These are phyloP conservation scores for Barnettozyma populi DNA, from an alignment of 805 yeast genomes.

Conservation along the genomic window DNA sequence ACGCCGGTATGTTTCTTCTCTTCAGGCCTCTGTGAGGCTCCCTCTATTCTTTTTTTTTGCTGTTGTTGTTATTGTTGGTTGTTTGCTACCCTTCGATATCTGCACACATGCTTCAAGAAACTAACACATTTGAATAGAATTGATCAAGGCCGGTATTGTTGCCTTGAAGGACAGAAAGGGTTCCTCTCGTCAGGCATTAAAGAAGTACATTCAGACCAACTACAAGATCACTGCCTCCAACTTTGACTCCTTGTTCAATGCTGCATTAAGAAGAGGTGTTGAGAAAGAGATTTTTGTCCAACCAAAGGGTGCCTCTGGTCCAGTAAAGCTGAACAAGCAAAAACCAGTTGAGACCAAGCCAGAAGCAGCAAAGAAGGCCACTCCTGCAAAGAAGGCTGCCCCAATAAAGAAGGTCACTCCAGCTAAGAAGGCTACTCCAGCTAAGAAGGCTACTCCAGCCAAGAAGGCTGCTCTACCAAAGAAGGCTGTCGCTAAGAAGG, in stretches of 20 bases:
- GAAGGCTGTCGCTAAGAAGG: constrained; percentile 21
- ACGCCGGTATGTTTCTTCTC: constrained; percentile 20
- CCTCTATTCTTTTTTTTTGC: neutral
- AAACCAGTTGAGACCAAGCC: constrained; percentile 21
- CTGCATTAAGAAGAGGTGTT: constrained; percentile 78
- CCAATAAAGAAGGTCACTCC: constrained; percentile 13
- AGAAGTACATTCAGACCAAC: constrained; percentile 70
- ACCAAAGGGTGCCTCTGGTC: constrained; percentile 89
- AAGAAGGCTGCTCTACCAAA: constrained; percentile 25
- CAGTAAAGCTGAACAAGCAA: constrained; percentile 52
- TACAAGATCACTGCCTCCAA: constrained; percentile 51
- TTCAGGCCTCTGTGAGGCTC: neutral
- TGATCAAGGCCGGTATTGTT: constrained; percentile 52
- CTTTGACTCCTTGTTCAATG: constrained; percentile 72
- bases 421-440: constrained; percentile 25
- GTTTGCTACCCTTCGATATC: neutral
- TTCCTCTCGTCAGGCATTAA: constrained; percentile 79
- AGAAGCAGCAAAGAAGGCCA: constrained; percentile 15
- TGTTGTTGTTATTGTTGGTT: neutral
- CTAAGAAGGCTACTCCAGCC: constrained; percentile 25
- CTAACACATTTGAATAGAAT: constrained; percentile 16
- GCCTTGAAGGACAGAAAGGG: constrained; percentile 79
- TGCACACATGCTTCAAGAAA: neutral
- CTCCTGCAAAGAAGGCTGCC: constrained; percentile 18
- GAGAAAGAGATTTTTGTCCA: constrained; percentile 69